Conservation (phyloP, 2,329 filamentous ascomycete species). For the Ceratocystis destructans region DNA sequence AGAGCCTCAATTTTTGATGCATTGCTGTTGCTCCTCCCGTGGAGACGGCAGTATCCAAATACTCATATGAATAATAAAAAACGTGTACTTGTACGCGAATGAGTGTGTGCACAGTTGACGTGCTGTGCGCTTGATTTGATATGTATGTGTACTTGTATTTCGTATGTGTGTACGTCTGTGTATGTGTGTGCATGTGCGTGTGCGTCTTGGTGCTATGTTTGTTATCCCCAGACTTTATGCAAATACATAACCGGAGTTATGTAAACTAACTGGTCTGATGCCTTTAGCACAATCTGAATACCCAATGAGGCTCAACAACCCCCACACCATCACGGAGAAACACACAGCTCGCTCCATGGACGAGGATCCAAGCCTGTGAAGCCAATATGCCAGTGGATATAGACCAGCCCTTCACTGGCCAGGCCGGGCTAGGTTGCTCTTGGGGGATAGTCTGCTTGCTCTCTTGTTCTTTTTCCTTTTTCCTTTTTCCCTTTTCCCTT, state of each 20-base stretch:
- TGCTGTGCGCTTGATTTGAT: not conserved
- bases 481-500: not conserved
- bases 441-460: not conserved
- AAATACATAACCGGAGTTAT: not conserved
- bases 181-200: not conserved
- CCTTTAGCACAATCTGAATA: not conserved
- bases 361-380: not conserved
- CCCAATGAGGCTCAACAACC: not conserved
- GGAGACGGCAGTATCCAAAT: not conserved
- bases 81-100: too few relatives aligned
- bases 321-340: not conserved
- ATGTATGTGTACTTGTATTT: not conserved
- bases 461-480: not conserved
- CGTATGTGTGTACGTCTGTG: not conserved
- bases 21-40: not conserved
- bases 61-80: not conserved
- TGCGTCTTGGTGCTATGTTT: not conserved
- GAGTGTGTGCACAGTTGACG: not conserved
- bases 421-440: not conserved
- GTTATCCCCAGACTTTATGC: not conserved
- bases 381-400: conserved; percentile 1
- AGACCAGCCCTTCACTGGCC: not conserved
- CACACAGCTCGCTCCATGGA: not conserved
- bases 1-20: conserved; percentile 10
- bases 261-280: not conserved